Base-by-base conservation (phyloP, 2,329 filamentous ascomycete species). In the Pseudopithomyces chartarum region DNA sequence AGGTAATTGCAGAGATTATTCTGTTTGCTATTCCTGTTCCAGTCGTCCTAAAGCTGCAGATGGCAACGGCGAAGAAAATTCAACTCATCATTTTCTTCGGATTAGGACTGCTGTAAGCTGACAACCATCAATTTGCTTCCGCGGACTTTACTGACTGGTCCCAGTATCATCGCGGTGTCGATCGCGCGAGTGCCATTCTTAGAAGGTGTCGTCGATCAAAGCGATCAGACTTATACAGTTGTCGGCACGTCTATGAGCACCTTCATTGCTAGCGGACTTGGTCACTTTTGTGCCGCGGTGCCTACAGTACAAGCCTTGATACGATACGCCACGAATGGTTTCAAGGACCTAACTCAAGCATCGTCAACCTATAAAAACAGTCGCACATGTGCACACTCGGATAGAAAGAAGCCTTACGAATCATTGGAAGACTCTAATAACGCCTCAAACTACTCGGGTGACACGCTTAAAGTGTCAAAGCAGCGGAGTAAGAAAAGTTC, bases 81-180 rank as follows among this genome's bases (percentile, higher is more conserved):
- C 42, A 45, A 45, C 42, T 45, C 19, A n/a, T 45, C 42, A n/a
- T 45, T 22, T 45, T 45, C 42, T 45, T 45, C 19, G 42, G 42
- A 6, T 19, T 45, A 26, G 42, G 42, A 45, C 42, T 45, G 42
- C 42, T 45, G 42, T 45, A 45, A 45, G 42, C 23, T 45, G 42
- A 19, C 12, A 45, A 45, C 23, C 19, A 12, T 45, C 4, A 8
- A 20, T 12, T 20, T 2, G n/a, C n/a, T 45, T 45, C 3, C 42
- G 7, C 2, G 42, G 19, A 23, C 2, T 23, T 45, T 45, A 45
- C 42, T 45, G 19, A 45, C 42, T 45, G 8, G 11, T 23, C 11
- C 42, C n/a, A 45, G 42, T 23, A 45, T 45, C 20, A 45, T 45
- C 17, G 42, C 8, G 29, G 42, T 45, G 15, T 45, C 42, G 12